These are phyloP conservation scores for Colletotrichum sidae DNA, from an alignment of 2,329 filamentous ascomycete genomes.

Conservation along the genomic window DNA sequence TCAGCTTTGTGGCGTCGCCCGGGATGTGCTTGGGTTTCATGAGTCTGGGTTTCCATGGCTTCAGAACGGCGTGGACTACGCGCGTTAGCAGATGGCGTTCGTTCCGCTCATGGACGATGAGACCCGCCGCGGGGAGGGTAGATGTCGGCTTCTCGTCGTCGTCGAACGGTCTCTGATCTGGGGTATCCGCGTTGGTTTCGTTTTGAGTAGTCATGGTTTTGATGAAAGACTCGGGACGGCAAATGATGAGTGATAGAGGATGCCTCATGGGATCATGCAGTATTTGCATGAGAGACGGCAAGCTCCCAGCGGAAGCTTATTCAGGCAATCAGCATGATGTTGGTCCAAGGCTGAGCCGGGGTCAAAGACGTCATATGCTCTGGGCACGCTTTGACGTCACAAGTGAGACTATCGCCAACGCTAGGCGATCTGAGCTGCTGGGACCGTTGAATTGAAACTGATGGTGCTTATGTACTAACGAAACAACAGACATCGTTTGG, in stretches of 20 bases:
- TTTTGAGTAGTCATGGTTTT: no score
- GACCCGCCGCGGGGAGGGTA: accelerated
- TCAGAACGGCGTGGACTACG: neutral
- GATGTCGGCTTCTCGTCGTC: neutral
- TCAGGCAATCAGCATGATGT: neutral
- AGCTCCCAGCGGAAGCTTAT: no score
- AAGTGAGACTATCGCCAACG: neutral
- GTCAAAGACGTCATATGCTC: constrained; percentile 12
- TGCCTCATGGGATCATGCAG: no score
- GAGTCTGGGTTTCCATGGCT: neutral
- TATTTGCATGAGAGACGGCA: no score
- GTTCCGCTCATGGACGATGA: constrained; percentile 5
- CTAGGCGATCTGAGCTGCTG: neutral
- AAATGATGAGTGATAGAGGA: no score
- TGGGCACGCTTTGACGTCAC: constrained; percentile 8
- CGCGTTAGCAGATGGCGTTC: neutral
- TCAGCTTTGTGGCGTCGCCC: neutral
- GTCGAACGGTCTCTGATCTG: neutral
- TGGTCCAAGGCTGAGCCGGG: neutral
- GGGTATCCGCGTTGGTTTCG: no score
- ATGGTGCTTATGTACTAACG: no score
- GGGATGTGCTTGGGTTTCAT: neutral
- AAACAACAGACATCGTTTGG: no score
- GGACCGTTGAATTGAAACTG: no score
- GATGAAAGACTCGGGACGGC: no score